Percentiles rank a stretch among this genome's conserved stretches.
phyloP scores from a whole-genome alignment of 192 early-diverging fungal species.

The Podila clonocystis region DNA sequence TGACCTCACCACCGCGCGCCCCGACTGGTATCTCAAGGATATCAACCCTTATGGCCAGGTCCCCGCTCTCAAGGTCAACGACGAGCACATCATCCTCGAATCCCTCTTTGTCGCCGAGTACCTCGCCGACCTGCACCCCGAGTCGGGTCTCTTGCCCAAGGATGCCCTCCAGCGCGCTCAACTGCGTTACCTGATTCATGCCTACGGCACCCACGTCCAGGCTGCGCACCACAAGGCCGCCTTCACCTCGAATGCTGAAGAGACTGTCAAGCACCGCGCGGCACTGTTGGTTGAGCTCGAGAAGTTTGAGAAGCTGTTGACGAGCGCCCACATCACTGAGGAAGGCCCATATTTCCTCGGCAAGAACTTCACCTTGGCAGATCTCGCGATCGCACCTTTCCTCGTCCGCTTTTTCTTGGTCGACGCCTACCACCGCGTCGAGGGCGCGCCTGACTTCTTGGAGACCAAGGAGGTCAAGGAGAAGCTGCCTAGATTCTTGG shows the following conservation, averaged over 20 bases:
- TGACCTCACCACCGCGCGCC: conserved; percentile 52
- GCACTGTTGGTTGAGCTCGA: conserved; percentile 8
- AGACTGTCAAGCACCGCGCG: conserved; percentile 9
- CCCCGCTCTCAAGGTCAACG: conserved; percentile 61
- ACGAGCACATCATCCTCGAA: conserved; percentile 64
- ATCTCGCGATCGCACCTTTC: conserved; percentile 54
- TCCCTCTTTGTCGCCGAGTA: conserved; percentile 72
- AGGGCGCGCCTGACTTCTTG: conserved; percentile 1
- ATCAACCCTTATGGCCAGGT: conserved; percentile 74
- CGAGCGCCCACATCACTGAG: background rate
- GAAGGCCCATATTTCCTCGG: conserved; percentile 59
- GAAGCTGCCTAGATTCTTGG: conserved; percentile 13
- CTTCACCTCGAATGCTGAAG: conserved; percentile 4
- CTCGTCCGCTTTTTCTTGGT: conserved; percentile 35
- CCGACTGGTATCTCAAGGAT: conserved; percentile 43
- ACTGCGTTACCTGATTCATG: conserved; percentile 54
- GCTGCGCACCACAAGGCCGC: conserved; percentile 19
- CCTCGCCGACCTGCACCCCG: conserved; percentile 66
- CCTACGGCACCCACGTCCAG: conserved; percentile 14
- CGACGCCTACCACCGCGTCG: background rate
- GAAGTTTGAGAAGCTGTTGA: conserved; percentile 18
- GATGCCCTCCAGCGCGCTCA: conserved; percentile 51
- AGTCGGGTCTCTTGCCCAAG: conserved; percentile 47
- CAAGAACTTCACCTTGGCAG: conserved; percentile 53
- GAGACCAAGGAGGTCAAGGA: conserved; percentile 4